A percentile compares a stretch with the other conserved stretches of the same genome.
Evolutionary conservation across 345 rosid genomes (phyloP).

Genomic region (Gossypium australe): DNA sequence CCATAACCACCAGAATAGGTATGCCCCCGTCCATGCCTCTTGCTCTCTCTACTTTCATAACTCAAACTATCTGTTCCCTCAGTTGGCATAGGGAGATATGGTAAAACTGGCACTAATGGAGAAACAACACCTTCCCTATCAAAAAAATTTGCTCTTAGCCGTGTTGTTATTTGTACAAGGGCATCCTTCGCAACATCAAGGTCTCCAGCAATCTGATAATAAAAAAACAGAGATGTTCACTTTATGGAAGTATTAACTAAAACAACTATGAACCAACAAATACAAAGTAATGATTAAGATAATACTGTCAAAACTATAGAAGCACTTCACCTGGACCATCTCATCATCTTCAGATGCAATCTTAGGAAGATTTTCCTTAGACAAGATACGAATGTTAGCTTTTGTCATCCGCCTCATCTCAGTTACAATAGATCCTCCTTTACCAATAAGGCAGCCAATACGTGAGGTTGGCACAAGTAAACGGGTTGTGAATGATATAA

Average conservation of each 20-base stretch:
- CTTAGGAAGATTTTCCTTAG: slow-evolving; percentile 85
- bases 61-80: slow-evolving; percentile 47
- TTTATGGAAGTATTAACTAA: background rate
- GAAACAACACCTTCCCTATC: slow-evolving; percentile 85
- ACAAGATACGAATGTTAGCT: slow-evolving; percentile 86
- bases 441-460: slow-evolving; percentile 96
- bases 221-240: slow-evolving; percentile 4
- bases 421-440: slow-evolving; percentile 82
- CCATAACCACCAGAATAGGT: slow-evolving; percentile 71
- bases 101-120: slow-evolving; percentile 74
- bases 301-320: slow-evolving; percentile 6
- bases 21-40: slow-evolving; percentile 70
- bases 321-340: slow-evolving; percentile 82
- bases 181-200: slow-evolving; percentile 96
- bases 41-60: slow-evolving; percentile 71
- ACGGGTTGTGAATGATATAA: slow-evolving; percentile 82
- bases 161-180: slow-evolving; percentile 67
- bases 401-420: slow-evolving; percentile 87
- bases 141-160: slow-evolving; percentile 82
- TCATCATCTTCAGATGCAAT: slow-evolving; percentile 87
- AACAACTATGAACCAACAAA: slow-evolving; percentile 1
- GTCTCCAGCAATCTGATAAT: slow-evolving; percentile 78
- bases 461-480: slow-evolving; percentile 84
- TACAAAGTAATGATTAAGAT: slow-evolving; percentile 4
- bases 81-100: slow-evolving; percentile 74